Evolutionary conservation across 352 stramenopile species (phyloP).

Genomic region (Phytophthora ohioensis): DNA sequence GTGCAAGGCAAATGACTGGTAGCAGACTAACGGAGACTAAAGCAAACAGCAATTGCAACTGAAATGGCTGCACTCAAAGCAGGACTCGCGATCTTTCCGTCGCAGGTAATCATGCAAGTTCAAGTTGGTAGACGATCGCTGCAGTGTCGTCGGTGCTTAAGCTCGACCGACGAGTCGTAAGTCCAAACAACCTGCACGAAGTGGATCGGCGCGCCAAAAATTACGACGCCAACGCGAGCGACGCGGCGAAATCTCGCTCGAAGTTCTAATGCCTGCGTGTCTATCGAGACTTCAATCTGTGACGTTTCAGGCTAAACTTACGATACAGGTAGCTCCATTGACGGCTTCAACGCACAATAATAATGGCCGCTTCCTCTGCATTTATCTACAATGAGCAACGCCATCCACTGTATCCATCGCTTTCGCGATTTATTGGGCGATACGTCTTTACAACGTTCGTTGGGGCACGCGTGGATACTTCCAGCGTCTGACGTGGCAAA

Average conservation of each 20-base stretch:
- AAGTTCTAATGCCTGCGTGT: conserved; percentile 1
- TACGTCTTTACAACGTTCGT: not conserved
- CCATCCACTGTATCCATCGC: conserved; percentile 3
- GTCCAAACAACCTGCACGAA: too few species aligned
- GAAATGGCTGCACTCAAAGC: not conserved
- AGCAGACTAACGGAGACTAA: not conserved
- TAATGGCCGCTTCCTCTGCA: not conserved
- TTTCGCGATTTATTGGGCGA: conserved; percentile 7
- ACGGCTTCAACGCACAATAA: too few species aligned
- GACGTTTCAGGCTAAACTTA: not conserved
- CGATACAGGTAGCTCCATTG: too few species aligned
- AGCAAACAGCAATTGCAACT: not conserved
- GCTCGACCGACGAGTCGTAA: too few species aligned
- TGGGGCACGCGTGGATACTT: conserved; percentile 1
- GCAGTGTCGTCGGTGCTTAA: too few species aligned
- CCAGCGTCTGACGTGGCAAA: conserved; percentile 8
- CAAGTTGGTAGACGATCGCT: too few species aligned
- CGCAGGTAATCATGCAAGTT: conserved; percentile 8
- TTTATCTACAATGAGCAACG: conserved; percentile 1
- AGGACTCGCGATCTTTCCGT: conserved; percentile 16
- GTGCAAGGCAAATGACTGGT: not conserved
- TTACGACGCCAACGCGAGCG: not conserved
- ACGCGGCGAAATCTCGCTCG: conserved; percentile 3
- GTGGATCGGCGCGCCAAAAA: too few species aligned
- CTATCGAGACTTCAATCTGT: conserved; percentile 21